Conservation (phyloP, 305 asterid species). For the Rubia peregrina region DNA sequence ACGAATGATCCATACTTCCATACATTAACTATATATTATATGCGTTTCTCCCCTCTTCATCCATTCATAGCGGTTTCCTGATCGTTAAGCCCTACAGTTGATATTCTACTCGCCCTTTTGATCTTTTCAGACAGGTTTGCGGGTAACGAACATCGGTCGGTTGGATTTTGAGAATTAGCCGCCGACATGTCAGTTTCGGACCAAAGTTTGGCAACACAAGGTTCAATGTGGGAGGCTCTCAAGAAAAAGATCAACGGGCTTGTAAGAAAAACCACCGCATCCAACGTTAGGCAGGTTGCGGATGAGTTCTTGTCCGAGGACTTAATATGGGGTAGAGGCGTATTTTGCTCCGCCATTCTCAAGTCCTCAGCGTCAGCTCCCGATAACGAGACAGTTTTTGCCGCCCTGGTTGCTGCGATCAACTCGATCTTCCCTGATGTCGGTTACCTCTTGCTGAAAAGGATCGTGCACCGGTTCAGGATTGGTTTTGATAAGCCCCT, state of each 20-base stretch:
- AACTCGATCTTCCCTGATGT: slow-evolving; percentile 25
- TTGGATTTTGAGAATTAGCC: neutral
- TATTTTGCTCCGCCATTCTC: slow-evolving; percentile 23
- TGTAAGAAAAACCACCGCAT: slow-evolving; percentile 2
- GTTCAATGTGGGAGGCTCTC: slow-evolving; percentile 21
- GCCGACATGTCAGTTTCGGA: neutral
- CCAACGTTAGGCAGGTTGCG: slow-evolving; percentile 12
- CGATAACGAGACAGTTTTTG: slow-evolving; percentile 8
- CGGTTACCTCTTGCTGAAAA: slow-evolving; percentile 23
- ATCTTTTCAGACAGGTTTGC: neutral
- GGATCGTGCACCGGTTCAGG: slow-evolving; percentile 7
- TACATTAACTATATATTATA: neutral
- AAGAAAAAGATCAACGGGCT: slow-evolving; percentile 8
- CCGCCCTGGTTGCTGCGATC: slow-evolving; percentile 17
- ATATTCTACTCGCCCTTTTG: neutral
- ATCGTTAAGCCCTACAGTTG: neutral
- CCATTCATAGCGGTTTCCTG: neutral
- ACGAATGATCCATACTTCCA: neutral
- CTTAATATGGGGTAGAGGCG: slow-evolving; percentile 27
- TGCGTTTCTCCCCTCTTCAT: neutral
- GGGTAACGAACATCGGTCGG: neutral
- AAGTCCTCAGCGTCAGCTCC: slow-evolving; percentile 9
- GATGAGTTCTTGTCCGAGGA: slow-evolving; percentile 15
- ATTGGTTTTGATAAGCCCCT: neutral
- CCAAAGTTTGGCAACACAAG: slow-evolving; percentile 3